Percentiles rank a stretch among this genome's conserved stretches.
These are phyloP conservation scores for Limnomonas spitsbergensis DNA, from an alignment of 139 green algal species.

Conservation along the genomic window DNA sequence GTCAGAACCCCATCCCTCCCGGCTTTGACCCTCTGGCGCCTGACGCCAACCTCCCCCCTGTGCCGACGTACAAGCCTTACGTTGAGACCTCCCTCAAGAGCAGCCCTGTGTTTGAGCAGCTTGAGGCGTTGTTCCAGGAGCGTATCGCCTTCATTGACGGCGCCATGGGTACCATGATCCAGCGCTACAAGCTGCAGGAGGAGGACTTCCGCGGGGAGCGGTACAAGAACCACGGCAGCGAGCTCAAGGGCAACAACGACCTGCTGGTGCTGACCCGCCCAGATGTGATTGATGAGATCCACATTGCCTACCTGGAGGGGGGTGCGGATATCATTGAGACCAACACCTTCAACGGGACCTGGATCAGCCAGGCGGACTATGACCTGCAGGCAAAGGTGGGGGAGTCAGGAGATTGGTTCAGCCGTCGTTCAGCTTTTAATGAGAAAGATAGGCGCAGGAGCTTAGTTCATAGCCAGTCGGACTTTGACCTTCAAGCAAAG, in stretches of 20 bases:
- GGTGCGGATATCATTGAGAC: slow-evolving; percentile 98
- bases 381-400: slow-evolving; percentile 70
- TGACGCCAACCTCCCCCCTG: slow-evolving; percentile 38
- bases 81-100: not conserved
- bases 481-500: slow-evolving; percentile 87
- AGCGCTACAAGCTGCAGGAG: slow-evolving; percentile 85
- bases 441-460: too few species aligned
- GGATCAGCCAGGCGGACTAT: slow-evolving; percentile 92
- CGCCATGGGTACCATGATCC: slow-evolving; percentile 93
- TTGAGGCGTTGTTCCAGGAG: slow-evolving; percentile 78
- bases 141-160: slow-evolving; percentile 96
- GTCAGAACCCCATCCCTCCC: slow-evolving; percentile 52
- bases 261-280: slow-evolving; percentile 90
- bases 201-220: slow-evolving; percentile 84
- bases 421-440: too few species aligned
- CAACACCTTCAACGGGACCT: slow-evolving; percentile 97
- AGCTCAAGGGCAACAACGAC: slow-evolving; percentile 98
- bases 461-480: slow-evolving; percentile 85
- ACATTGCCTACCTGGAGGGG: slow-evolving; percentile 83
- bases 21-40: slow-evolving; percentile 46
- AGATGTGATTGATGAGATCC: slow-evolving; percentile 92
- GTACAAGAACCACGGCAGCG: slow-evolving; percentile 70
- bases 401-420: too few species aligned
- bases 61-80: slow-evolving; percentile 52
- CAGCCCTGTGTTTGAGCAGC: slow-evolving; percentile 28